These are phyloP conservation scores for Zalaria obscura DNA, from an alignment of 2,329 filamentous ascomycete species.

Conservation along the genomic window DNA sequence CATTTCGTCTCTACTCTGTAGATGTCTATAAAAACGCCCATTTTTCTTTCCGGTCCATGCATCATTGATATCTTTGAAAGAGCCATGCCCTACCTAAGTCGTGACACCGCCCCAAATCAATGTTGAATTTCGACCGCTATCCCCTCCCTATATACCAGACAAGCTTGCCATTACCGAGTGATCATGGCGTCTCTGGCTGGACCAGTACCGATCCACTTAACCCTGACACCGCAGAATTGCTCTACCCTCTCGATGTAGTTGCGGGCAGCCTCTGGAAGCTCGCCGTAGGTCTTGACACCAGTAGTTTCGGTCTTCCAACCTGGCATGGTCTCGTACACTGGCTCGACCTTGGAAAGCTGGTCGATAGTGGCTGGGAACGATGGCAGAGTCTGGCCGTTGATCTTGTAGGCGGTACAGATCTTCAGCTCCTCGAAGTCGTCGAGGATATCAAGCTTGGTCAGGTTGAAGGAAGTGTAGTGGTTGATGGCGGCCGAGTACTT, in stretches of 20 bases:
- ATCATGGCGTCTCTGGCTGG: conserved; percentile 53
- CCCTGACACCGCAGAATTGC: conserved; percentile 46
- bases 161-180: conserved; percentile 1
- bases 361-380: conserved; percentile 53
- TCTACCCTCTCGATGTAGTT: conserved; percentile 57
- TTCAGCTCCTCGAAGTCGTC: conserved; percentile 65
- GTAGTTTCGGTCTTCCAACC: conserved; percentile 57
- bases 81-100: no score
- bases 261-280: conserved; percentile 49
- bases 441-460: conserved; percentile 56
- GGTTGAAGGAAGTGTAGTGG: conserved; percentile 51
- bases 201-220: conserved; percentile 54
- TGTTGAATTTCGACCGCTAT: no score
- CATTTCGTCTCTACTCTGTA: no score
- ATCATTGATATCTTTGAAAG: no score
- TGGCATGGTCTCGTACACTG: conserved; percentile 53
- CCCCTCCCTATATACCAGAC: no score
- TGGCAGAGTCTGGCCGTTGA: conserved; percentile 40
- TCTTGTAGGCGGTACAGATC: conserved; percentile 55
- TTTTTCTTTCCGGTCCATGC: no score
- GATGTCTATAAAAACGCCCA: no score
- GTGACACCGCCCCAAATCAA: no score
- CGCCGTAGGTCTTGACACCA: conserved; percentile 43
- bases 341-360: conserved; percentile 43
- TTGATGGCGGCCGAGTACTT: conserved; percentile 53